Base-by-base conservation (phyloP, 2,329 filamentous ascomycete species). In the Rutstroemia sp. region DNA sequence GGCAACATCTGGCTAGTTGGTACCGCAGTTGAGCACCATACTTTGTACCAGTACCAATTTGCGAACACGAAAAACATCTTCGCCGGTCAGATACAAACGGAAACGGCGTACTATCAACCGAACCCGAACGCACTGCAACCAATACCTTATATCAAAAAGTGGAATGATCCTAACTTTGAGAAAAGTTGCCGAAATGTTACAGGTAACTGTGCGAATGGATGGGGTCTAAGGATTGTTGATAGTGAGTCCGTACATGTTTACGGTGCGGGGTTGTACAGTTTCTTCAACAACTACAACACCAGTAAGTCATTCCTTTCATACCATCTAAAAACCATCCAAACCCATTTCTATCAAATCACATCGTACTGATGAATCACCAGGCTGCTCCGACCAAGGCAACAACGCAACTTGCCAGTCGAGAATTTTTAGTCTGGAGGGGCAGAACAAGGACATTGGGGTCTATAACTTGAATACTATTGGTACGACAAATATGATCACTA, bases 41-140 rank as follows among this genome's bases (percentile, higher is more conserved):
- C 73, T 7, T 66, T 82, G 27, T 82, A 82, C 66, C 75, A 81
- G 62, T 79, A 79, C 66, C 75, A 79, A 54, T 70, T 80, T 58
- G 67, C 74, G 58, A 70, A 61, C 45, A 66, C 66, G 4, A 52
- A 58, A 25, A 62, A 68, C 38, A 56, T 67, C 18, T 66, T 62
- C 50, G 48, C 59, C 1, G 65, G 65, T 1, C 59, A 62, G 14
- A 57, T 63, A 7, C 66, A 68, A 42, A 67, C 65, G 1, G 66
- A 68, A 49, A 64, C 64, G 6, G 42, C 55, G 14, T 57, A 56
- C 27, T 56, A 52, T 19, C 54, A 56, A 39, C 54, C 54, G 16
- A 46, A 51, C n/a, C 54, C 54, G 6, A 30, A 34, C 19, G 54
- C 54, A 16, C 0, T 38, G n/a, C n/a, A 42, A 4, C 48, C 48